Evolutionary conservation across 2,329 filamentous ascomycete genomes (phyloP), one percentile per base, ranked within the genome.

Genomic region (Aureobasidium mangrovei): DNA sequence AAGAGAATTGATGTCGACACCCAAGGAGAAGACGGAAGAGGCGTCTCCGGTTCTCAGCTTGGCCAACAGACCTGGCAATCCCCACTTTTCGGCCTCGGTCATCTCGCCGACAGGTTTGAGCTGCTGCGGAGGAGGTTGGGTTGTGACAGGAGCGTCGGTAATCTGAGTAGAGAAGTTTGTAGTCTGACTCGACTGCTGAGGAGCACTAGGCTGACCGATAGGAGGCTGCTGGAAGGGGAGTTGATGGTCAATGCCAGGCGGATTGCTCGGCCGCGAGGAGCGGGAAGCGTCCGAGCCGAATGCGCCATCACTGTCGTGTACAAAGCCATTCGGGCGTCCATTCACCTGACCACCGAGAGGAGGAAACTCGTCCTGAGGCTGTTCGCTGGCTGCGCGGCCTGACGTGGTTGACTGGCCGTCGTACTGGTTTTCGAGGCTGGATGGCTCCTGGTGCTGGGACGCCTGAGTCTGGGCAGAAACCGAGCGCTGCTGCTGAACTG

Each of bases 1-100:
- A 26, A 86, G 68, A 6, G 77, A 77, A 63, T 79, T 82, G 57
- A 85, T 67, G 64, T 85, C 82, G 64, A 84, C 80, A 10, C 83
- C 83, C 59, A 82, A 73, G 29, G 81, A 77, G 53, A 84, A 71
- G 61, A 72, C 79, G 57, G 41, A 44, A 7, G 32, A 33, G n/a
- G 40, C 40, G 7, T 53, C 49, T 4, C 77, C 77, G 58, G 73
- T 71, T 53, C 74, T 76, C 59, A 80, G 78, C 74, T 77, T 80
- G 36, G 74, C 75, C 40, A 82, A 65, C n/a, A 84, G 67, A 2
- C 81, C 82, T 33, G 76, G 73, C 51, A 85, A 70, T 6, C 82
- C 81, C 60, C 77, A 84, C 57, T 75, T 75, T 62, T 84, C 81
- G 36, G 74, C 66, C 52, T 82, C 78, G 41, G 73, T 77, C 79